Evolutionary conservation across 495 filamentous ascomycete genomes (phyloP).

Genomic region (Annulohypoxylon nitens): DNA sequence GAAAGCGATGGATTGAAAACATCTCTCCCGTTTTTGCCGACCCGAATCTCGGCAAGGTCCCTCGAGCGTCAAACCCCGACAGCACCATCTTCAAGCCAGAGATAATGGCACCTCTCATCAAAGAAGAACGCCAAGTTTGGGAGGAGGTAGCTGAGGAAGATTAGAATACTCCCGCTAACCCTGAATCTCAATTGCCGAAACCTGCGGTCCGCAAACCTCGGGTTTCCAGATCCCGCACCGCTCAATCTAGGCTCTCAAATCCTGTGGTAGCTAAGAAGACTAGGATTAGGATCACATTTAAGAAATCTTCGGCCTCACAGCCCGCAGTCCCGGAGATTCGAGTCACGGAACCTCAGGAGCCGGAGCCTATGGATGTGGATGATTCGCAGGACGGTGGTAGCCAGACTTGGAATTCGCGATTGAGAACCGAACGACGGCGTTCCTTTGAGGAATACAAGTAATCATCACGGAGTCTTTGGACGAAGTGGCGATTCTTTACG

Average conservation of each 20-base stretch:
- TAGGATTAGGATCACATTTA: too few relatives aligned
- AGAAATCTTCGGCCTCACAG: too few relatives aligned
- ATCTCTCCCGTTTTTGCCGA: conserved; percentile 90
- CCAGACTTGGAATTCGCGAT: neutral
- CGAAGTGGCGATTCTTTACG: neutral
- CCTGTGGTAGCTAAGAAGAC: too few relatives aligned
- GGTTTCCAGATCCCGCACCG: neutral
- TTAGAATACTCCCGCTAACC: neutral
- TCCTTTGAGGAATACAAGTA: neutral
- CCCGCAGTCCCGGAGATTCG: neutral
- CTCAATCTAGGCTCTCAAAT: too few relatives aligned
- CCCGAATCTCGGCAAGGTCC: conserved; percentile 66
- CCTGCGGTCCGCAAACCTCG: neutral
- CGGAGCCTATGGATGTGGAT: neutral
- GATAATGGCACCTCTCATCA: conserved; percentile 66
- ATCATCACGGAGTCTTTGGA: neutral
- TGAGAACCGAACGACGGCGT: neutral
- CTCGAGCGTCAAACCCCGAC: conserved; percentile 54
- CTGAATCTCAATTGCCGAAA: neutral
- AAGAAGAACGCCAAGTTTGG: conserved; percentile 80
- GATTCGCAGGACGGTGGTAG: neutral
- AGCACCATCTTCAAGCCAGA: conserved; percentile 73
- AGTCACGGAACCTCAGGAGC: neutral
- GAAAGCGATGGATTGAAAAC: conserved; percentile 85
- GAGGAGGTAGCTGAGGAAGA: conserved; percentile 76